Conservation (phyloP, 306 rosid species). For the Alnus glutinosa region DNA sequence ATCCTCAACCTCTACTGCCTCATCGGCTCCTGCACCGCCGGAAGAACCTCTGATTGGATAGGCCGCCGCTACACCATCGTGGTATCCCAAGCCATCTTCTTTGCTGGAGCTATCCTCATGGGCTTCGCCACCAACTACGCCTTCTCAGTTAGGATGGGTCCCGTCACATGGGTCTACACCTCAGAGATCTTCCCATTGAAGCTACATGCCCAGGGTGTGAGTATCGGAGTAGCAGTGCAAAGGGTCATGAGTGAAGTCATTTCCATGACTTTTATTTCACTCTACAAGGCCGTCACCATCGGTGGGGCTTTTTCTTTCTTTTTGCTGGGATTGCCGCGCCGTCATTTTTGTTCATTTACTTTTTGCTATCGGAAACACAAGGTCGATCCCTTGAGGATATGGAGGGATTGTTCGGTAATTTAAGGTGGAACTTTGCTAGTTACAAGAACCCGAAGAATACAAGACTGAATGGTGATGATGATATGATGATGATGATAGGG, state of each 20-base stretch:
- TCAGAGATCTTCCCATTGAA: constrained; percentile 71
- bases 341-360: constrained; percentile 60
- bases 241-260: constrained; percentile 55
- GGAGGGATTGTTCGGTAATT: constrained; percentile 69
- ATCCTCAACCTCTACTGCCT: constrained; percentile 72
- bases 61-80: constrained; percentile 88
- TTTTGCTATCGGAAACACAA: constrained; percentile 68
- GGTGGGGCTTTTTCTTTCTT: constrained; percentile 75
- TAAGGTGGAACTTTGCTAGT: constrained; percentile 32
- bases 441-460: background rate
- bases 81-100: constrained; percentile 58
- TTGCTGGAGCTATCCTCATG: constrained; percentile 77
- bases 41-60: constrained; percentile 86
- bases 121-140: constrained; percentile 73
- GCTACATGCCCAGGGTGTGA: constrained; percentile 75
- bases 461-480: background rate
- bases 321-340: constrained; percentile 38
- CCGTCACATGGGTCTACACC: constrained; percentile 75
- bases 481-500: too few species aligned
- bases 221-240: constrained; percentile 60
- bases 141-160: constrained; percentile 83
- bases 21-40: constrained; percentile 67
- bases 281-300: constrained; percentile 42
- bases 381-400: constrained; percentile 75
- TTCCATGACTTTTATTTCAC: constrained; percentile 75